These are phyloP conservation scores for Salvia hispanica DNA, from an alignment of 257 asterid species.

Conservation along the genomic window DNA sequence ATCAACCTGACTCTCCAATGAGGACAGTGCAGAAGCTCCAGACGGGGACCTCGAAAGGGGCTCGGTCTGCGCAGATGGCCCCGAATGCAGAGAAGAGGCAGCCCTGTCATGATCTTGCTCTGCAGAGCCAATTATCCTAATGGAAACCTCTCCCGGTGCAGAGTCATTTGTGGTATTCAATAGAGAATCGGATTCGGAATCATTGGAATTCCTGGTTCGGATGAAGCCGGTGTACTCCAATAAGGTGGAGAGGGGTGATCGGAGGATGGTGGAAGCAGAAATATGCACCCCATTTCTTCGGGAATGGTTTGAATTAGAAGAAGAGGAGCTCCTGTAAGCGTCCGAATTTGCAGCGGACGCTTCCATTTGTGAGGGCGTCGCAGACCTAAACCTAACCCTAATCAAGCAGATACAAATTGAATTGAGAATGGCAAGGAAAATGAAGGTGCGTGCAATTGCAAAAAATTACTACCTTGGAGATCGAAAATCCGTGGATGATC, in stretches of 20 bases:
- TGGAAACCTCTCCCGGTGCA: constrained; percentile 72
- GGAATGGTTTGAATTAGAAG: constrained; percentile 40
- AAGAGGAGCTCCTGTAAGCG: constrained; percentile 50
- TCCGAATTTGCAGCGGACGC: constrained; percentile 76
- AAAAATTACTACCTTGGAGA: constrained; percentile 48
- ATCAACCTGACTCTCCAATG: constrained; percentile 69
- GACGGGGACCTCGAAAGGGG: constrained; percentile 58
- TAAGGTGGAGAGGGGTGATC: constrained; percentile 67
- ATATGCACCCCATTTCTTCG: constrained; percentile 55
- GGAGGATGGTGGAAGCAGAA: constrained; percentile 59
- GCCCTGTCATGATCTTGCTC: constrained; percentile 58
- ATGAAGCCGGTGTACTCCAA: constrained; percentile 71
- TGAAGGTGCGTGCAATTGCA: not conserved
- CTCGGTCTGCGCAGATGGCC: constrained; percentile 40
- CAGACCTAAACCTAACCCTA: constrained; percentile 61
- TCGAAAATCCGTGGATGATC: constrained; percentile 64
- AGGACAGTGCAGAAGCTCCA: constrained; percentile 48
- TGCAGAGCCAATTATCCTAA: constrained; percentile 62
- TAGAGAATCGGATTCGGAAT: constrained; percentile 47
- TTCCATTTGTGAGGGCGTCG: constrained; percentile 65
- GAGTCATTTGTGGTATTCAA: constrained; percentile 40
- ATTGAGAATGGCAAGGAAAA: not conserved
- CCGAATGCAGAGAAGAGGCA: constrained; percentile 34
- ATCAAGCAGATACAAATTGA: constrained; percentile 7
- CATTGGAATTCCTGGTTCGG: constrained; percentile 46